phyloP scores from a whole-genome alignment of 345 rosid species.

The Dimocarpus longan region DNA sequence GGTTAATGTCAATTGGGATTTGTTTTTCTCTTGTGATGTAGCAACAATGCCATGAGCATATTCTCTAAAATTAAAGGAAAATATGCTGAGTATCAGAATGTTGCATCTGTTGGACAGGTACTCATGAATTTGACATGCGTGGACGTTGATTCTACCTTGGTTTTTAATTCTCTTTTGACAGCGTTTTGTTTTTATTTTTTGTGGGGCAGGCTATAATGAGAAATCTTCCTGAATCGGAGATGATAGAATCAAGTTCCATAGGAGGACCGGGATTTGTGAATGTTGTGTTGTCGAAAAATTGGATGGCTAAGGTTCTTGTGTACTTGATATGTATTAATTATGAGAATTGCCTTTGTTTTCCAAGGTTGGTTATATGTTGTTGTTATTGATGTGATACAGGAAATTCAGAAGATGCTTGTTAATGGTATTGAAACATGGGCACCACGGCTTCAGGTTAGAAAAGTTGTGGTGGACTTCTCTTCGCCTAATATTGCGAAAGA shows the following conservation, averaged over 20 bases:
- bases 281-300: constrained; percentile 59
- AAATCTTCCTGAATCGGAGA: constrained; percentile 74
- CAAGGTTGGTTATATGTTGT: constrained; percentile 12
- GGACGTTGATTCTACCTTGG: too few relatives aligned
- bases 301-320: constrained; percentile 78
- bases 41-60: too few relatives aligned
- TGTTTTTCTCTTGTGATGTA: constrained; percentile 14
- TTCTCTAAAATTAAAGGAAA: too few relatives aligned
- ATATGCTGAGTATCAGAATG: too few relatives aligned
- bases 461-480: constrained; percentile 93
- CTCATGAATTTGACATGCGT: too few relatives aligned
- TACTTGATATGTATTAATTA: background rate
- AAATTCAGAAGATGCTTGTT: constrained; percentile 77
- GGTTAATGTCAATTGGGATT: background rate
- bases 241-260: constrained; percentile 77
- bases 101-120: too few relatives aligned
- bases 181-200: too few relatives aligned
- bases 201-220: constrained; percentile 56
- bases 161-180: too few relatives aligned
- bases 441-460: constrained; percentile 58
- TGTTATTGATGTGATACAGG: constrained; percentile 43
- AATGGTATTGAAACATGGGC: constrained; percentile 89
- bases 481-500: constrained; percentile 99
- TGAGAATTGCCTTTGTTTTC: background rate
- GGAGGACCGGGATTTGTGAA: constrained; percentile 98